These are phyloP conservation scores for Borealophlyctis nickersoniae DNA, from an alignment of 192 early-diverging fungal genomes.

Conservation along the genomic window DNA sequence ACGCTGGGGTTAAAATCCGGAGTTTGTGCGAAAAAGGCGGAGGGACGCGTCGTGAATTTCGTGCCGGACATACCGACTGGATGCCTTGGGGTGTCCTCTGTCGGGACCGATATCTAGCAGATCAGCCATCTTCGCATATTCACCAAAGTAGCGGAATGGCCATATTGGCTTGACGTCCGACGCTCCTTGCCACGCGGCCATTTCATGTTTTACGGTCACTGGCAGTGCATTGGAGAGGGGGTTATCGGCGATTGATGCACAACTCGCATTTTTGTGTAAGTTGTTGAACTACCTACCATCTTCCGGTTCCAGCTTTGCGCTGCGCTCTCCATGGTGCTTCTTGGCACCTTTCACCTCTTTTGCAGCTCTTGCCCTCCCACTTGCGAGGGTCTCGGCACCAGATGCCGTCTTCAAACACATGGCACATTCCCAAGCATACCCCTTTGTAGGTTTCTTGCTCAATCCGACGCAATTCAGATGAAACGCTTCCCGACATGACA, in stretches of 20 bases:
- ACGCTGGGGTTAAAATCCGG: background rate
- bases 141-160: conserved; percentile 89
- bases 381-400: too few relatives aligned
- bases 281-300: background rate
- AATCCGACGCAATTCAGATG: conserved; percentile 81
- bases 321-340: conserved; percentile 8
- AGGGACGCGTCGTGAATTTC: too few relatives aligned
- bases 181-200: too few relatives aligned
- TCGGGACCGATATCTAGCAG: conserved; percentile 48
- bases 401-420: conserved; percentile 49
- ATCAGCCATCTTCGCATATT: conserved; percentile 71
- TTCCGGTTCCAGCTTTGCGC: conserved; percentile 20
- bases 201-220: background rate
- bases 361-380: too few relatives aligned
- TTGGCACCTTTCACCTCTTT: conserved; percentile 30
- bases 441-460: conserved; percentile 72
- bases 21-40: background rate
- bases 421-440: conserved; percentile 85
- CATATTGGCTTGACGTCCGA: conserved; percentile 72
- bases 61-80: conserved; percentile 64
- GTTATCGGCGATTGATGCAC: background rate
- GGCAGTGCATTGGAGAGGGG: background rate
- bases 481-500: conserved; percentile 68
- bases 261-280: background rate
- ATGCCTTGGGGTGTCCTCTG: conserved; percentile 75